A percentile compares a stretch with the other conserved stretches of the same genome.
These are phyloP conservation scores for Copromyces sp. DNA, from an alignment of 495 filamentous ascomycete genomes.

Conservation along the genomic window DNA sequence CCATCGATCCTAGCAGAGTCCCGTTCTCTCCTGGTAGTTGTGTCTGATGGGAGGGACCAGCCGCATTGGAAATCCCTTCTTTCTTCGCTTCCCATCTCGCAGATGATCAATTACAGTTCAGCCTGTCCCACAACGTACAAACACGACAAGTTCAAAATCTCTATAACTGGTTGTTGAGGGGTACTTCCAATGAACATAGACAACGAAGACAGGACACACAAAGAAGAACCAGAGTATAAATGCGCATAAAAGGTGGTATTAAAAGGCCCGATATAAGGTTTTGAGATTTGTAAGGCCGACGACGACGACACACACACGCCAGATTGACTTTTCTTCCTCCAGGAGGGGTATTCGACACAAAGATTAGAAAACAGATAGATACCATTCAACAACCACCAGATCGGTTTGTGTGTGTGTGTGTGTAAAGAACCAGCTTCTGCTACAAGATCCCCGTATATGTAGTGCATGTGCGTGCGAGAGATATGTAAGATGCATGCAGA, in stretches of 20 bases:
- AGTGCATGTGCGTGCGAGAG: constrained; percentile 1
- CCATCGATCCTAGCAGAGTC: background rate
- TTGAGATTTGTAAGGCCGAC: background rate
- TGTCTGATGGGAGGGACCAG: background rate
- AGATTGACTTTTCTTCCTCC: background rate
- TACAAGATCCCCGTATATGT: constrained; percentile 2
- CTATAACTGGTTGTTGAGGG: constrained; percentile 5
- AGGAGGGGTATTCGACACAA: background rate
- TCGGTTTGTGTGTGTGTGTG: background rate
- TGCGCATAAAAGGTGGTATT: constrained; percentile 10
- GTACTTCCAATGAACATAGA: constrained; percentile 10
- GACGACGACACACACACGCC: background rate
- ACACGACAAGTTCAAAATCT: constrained; percentile 6
- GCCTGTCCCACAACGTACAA: background rate
- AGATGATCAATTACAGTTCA: background rate
- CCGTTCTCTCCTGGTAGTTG: background rate
- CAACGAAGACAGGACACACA: constrained; percentile 2
- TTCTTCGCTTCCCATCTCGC: background rate
- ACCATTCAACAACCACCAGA: background rate
- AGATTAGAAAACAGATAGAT: background rate
- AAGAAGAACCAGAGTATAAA: background rate
- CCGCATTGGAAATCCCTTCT: background rate
- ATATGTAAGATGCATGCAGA: constrained; percentile 1
- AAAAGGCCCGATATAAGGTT: constrained; percentile 4
- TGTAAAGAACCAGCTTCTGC: background rate